A percentile compares a stretch with the other conserved stretches of the same genome.
These are phyloP conservation scores for Dentipellis sp. DNA, from an alignment of 768 basidiomycete genomes.

Conservation along the genomic window DNA sequence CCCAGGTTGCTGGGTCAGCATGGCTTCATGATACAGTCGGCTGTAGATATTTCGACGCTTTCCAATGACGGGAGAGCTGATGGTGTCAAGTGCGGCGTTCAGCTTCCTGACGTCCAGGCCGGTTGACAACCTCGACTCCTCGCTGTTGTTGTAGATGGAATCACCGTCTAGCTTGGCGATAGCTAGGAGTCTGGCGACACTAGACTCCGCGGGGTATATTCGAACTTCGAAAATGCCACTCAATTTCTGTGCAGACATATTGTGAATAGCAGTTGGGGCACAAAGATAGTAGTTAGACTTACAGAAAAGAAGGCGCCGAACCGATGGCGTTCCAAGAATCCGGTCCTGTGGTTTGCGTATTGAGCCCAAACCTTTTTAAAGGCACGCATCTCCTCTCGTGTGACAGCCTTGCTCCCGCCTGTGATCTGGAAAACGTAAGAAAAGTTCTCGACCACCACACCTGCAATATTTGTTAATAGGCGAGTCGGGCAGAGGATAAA, in stretches of 20 bases:
- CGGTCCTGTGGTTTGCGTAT: constrained; percentile 70
- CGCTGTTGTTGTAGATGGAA: constrained; percentile 22
- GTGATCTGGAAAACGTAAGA: constrained; percentile 90
- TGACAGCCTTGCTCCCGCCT: constrained; percentile 72
- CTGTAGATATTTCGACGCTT: constrained; percentile 63
- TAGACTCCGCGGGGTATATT: constrained; percentile 69
- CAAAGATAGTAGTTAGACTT: constrained; percentile 22
- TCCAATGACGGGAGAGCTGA: constrained; percentile 58
- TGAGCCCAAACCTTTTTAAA: constrained; percentile 95
- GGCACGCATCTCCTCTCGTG: constrained; percentile 83
- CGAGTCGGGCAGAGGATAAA: background rate
- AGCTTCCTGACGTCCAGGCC: constrained; percentile 62
- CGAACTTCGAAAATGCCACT: constrained; percentile 83
- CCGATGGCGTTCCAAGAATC: constrained; percentile 59
- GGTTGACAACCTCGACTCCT: constrained; percentile 27
- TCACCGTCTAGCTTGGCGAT: constrained; percentile 32
- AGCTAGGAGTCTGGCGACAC: constrained; percentile 48
- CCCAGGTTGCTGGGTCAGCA: constrained; percentile 57
- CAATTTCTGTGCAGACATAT: constrained; percentile 45
- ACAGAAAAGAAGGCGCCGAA: constrained; percentile 81
- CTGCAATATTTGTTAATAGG: constrained; percentile 19
- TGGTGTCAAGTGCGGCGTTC: constrained; percentile 42
- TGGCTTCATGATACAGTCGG: constrained; percentile 82
- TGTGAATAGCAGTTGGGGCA: background rate
- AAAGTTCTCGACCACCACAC: constrained; percentile 93